phyloP scores from a whole-genome alignment of 352 stramenopile genomes.

The Phytophthora pseudosyringae region DNA sequence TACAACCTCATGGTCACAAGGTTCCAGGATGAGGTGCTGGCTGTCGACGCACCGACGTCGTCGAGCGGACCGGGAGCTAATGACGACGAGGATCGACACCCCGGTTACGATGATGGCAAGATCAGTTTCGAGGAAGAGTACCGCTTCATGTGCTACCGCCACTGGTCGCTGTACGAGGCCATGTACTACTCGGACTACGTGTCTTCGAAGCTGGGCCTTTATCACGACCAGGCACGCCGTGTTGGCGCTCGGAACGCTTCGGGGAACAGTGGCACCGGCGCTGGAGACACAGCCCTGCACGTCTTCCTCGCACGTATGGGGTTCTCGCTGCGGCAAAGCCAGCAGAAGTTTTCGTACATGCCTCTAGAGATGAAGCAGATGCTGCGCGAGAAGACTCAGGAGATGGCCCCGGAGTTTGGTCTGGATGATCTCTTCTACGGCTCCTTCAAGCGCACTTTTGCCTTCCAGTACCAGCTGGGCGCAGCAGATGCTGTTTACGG shows the following conservation, averaged over 20 bases:
- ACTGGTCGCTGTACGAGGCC: slow-evolving; percentile 95
- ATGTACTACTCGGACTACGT: slow-evolving; percentile 98
- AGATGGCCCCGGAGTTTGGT: slow-evolving; percentile 94
- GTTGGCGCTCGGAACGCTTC: slow-evolving; percentile 68
- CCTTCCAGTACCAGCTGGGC: slow-evolving; percentile 95
- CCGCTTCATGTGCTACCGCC: slow-evolving; percentile 97
- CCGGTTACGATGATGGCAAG: slow-evolving; percentile 77
- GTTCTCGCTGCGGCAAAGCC: slow-evolving; percentile 94
- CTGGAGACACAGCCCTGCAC: slow-evolving; percentile 82
- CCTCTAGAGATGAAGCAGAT: slow-evolving; percentile 91
- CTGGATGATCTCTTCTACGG: slow-evolving; percentile 97
- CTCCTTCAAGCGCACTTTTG: slow-evolving; percentile 94
- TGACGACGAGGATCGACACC: slow-evolving; percentile 48
- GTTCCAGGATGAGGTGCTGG: slow-evolving; percentile 93
- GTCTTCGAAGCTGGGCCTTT: slow-evolving; percentile 86
- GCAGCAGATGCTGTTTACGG: slow-evolving; percentile 96
- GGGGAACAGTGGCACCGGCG: slow-evolving; percentile 27
- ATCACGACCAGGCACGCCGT: slow-evolving; percentile 66
- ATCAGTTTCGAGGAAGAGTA: slow-evolving; percentile 94
- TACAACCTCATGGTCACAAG: slow-evolving; percentile 91
- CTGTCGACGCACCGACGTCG: slow-evolving; percentile 49
- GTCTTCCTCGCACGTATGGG: slow-evolving; percentile 98
- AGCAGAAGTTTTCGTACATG: slow-evolving; percentile 97
- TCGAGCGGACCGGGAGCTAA: slow-evolving; percentile 45
- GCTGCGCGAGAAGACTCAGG: slow-evolving; percentile 92